Conservation (phyloP, 2,329 filamentous ascomycete genomes). For the Colletotrichum tropicicola region DNA sequence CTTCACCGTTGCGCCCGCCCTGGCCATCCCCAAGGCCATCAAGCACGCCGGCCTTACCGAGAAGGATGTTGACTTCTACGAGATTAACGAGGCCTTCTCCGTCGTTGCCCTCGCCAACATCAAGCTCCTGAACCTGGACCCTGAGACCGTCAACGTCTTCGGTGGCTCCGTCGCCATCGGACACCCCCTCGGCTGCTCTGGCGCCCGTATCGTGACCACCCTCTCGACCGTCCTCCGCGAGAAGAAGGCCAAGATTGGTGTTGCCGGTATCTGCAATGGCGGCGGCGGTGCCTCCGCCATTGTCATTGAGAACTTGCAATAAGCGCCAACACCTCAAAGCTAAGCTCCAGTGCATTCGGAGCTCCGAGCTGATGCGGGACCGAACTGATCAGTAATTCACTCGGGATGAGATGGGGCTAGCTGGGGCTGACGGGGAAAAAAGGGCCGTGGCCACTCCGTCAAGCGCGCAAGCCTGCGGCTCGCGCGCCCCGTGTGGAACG, state of each 20-base stretch:
- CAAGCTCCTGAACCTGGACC: slow-evolving; percentile 82
- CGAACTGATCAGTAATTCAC: slow-evolving; percentile 1
- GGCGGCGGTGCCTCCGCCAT: slow-evolving; percentile 94
- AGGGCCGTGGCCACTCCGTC: not conserved
- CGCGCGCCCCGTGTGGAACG: not conserved
- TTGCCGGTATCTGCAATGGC: slow-evolving; percentile 96
- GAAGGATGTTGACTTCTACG: slow-evolving; percentile 87
- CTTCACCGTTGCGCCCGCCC: slow-evolving; percentile 92
- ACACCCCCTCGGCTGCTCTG: slow-evolving; percentile 92
- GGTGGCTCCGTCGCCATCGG: slow-evolving; percentile 96
- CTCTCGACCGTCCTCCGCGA: slow-evolving; percentile 87
- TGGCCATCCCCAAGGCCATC: slow-evolving; percentile 96
- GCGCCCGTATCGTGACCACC: slow-evolving; percentile 92
- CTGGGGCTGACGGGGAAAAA: not conserved
- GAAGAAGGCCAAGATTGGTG: slow-evolving; percentile 93
- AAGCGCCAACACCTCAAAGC: slow-evolving; percentile 36
- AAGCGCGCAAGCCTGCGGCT: not conserved
- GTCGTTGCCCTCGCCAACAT: slow-evolving; percentile 96
- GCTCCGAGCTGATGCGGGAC: slow-evolving; percentile 15
- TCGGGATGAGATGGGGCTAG: not conserved
- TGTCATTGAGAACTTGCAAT: slow-evolving; percentile 81
- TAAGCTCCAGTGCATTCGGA: not conserved
- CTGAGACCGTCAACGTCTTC: slow-evolving; percentile 93
- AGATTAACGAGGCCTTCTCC: slow-evolving; percentile 99
- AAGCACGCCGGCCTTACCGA: slow-evolving; percentile 88